Base-by-base conservation (phyloP, 2,329 filamentous ascomycete species). In the Microdochium paspali region DNA sequence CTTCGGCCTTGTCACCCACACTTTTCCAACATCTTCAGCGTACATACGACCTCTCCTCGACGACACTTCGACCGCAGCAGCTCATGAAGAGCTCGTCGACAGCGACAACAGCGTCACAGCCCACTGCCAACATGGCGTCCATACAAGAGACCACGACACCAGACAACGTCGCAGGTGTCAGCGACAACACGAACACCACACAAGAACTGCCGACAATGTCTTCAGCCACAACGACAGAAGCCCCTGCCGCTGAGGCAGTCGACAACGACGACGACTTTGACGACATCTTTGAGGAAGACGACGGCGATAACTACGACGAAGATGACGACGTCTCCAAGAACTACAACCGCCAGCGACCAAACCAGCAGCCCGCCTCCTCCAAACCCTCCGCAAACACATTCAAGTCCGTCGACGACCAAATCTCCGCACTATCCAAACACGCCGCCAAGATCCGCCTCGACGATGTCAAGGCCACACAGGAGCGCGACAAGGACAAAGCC, bases 361-460 rank as follows among this genome's bases (percentile, higher is more conserved):
- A 86, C 48, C 80, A 84, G 46, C 46, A 50, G 63, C 64, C 44
- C 47, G 53, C 70, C 71, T 51, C 72, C 79, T 47, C 84, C 85
- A 87, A 84, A 58, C 87, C 88, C 6, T 77, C 77, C 1, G 81
- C 87, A 43, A 95, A 95, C 66, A 90, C 87, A 1, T 76, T 79
- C 51, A 79, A 87, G 23, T 84, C 81, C 23, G 77, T 95, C 46
- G 89, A 95, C 63, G 90, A 96, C 60, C 89, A 96, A 58, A 85
- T 95, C 46, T 82, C 84, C 4, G 84, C 83, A n/a, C 75, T 97
- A 31, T 82, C 88, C 26, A 85, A 84, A 55, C 88, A 96, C 71
- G 90, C 90, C 1, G 78, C 78, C 50, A 95, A 95, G 69, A 86
- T 97, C 55, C 81, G 84, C 45, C 77, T 96, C 25, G 86, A 90